These are phyloP conservation scores for Blastobotrys parvus DNA, from an alignment of 805 yeast species.

Conservation along the genomic window DNA sequence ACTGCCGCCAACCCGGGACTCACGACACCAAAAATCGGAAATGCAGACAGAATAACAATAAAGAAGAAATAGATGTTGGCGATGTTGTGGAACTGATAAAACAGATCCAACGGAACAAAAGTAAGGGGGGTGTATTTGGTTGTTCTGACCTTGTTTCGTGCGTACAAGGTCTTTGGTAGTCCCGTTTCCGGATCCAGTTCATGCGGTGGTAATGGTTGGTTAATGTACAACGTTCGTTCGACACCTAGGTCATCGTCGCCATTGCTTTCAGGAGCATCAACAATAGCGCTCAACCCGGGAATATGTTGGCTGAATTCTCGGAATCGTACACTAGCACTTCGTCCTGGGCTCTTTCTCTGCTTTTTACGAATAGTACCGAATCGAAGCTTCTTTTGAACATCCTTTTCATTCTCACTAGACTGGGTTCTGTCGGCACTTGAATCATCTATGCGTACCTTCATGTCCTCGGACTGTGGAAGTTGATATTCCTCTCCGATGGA, in stretches of 20 bases:
- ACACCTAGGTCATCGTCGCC: conserved; percentile 4
- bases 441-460: not conserved
- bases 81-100: conserved; percentile 73
- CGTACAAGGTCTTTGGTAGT: conserved; percentile 51
- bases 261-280: conserved; percentile 11
- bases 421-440: not conserved
- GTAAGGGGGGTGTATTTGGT: conserved; percentile 90
- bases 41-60: conserved; percentile 55
- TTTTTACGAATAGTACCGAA: not conserved
- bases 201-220: conserved; percentile 40
- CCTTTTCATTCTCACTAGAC: not conserved
- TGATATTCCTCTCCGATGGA: not conserved
- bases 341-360: not conserved
- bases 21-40: conserved; percentile 65
- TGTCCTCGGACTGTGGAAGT: not conserved
- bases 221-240: conserved; percentile 39
- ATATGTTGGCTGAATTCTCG: conserved; percentile 12
- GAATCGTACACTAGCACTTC: not conserved
- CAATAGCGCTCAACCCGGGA: conserved; percentile 12
- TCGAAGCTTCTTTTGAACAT: not conserved
- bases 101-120: conserved; percentile 78
- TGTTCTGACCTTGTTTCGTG: conserved; percentile 88
- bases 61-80: conserved; percentile 85
- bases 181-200: conserved; percentile 50
- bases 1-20: conserved; percentile 70